Percentiles rank a stretch among this genome's conserved stretches.
Conservation (phyloP, 148 eudicot genomes). For the Pouteria glomerata region DNA sequence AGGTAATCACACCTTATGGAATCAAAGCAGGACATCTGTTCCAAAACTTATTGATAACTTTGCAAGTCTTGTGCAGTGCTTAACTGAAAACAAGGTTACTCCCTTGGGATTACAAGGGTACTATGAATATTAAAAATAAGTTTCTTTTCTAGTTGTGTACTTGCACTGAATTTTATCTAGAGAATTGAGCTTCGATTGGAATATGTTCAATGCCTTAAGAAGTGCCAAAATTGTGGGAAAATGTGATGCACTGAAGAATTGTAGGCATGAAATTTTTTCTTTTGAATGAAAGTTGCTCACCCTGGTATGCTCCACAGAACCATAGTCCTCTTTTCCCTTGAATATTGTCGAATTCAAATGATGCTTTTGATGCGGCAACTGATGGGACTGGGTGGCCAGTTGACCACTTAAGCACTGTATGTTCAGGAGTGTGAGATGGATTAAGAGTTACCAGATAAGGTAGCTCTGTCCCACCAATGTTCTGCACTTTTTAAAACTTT, state of each 20-base stretch:
- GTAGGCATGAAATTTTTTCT: too few relatives aligned
- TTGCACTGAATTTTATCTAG: not conserved
- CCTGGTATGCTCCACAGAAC: slow-evolving; percentile 99
- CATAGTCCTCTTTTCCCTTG: slow-evolving; percentile 96
- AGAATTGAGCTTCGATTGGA: not conserved
- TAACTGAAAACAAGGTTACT: not conserved
- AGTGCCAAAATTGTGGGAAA: not conserved
- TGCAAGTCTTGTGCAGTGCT: not conserved
- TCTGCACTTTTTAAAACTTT: slow-evolving; percentile 41
- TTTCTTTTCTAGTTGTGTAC: not conserved
- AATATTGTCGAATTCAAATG: slow-evolving; percentile 53
- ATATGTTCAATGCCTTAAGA: not conserved
- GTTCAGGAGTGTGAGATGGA: slow-evolving; percentile 60
- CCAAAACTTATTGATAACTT: not conserved
- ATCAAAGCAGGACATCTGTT: not conserved
- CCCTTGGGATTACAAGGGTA: not conserved
- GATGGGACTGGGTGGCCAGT: slow-evolving; percentile 92
- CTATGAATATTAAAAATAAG: not conserved
- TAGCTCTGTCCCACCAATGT: slow-evolving; percentile 39
- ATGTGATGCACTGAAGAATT: not conserved
- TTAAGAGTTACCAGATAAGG: slow-evolving; percentile 86
- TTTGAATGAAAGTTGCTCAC: slow-evolving; percentile 21
- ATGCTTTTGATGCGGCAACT: slow-evolving; percentile 87
- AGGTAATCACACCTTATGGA: not conserved
- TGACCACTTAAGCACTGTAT: slow-evolving; percentile 72